phyloP scores from a whole-genome alignment of 116 monocot species.

The Zostera marina region DNA sequence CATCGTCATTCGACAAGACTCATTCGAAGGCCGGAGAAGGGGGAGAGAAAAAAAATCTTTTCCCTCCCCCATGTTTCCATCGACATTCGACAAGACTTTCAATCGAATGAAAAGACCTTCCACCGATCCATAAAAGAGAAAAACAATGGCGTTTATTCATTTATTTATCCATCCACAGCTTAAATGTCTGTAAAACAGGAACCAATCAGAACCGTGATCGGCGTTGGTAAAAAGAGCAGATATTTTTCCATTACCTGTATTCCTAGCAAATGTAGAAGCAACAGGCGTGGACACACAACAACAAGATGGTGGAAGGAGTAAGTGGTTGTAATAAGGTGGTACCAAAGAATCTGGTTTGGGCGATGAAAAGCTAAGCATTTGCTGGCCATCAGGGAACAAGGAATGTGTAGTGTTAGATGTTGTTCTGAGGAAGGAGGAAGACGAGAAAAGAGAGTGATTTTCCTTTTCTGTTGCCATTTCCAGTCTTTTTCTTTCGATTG shows the following conservation, averaged over 20 bases:
- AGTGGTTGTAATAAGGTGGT: conserved; percentile 14
- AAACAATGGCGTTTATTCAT: neutral
- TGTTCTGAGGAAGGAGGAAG: conserved; percentile 18
- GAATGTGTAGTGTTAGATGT: conserved; percentile 18
- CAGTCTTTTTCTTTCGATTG: conserved; percentile 13
- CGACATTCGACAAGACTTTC: conserved; percentile 23
- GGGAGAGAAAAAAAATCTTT: conserved; percentile 8
- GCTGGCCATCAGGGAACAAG: conserved; percentile 42
- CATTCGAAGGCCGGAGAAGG: conserved; percentile 12
- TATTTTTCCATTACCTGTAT: conserved; percentile 19
- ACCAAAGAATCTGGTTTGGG: conserved; percentile 17
- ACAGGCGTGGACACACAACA: conserved; percentile 9
- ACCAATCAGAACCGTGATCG: neutral
- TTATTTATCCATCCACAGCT: neutral
- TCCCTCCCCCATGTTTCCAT: neutral
- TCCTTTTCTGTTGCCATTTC: conserved; percentile 11
- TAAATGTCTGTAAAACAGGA: neutral
- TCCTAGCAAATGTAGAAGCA: conserved; percentile 13
- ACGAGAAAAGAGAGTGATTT: conserved; percentile 5
- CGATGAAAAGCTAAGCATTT: conserved; percentile 90
- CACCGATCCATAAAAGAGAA: conserved; percentile 8
- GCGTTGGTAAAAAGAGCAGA: no score
- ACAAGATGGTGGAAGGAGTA: conserved; percentile 11
- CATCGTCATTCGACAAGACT: neutral
- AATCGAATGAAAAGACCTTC: conserved; percentile 14